Base-by-base conservation (phyloP, 2,329 filamentous ascomycete genomes). In the Periconia digitata region DNA sequence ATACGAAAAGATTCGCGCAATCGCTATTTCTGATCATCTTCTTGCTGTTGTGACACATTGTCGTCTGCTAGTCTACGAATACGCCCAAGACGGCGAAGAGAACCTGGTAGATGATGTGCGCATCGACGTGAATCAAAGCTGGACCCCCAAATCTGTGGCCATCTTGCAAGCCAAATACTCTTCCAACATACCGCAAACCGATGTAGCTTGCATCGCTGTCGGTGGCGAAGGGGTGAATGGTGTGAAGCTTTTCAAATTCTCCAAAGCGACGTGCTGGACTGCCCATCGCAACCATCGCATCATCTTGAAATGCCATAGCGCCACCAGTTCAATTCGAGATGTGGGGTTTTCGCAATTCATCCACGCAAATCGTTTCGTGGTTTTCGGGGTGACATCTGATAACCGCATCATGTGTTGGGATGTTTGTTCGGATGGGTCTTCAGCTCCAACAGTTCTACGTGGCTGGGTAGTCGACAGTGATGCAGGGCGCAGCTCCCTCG, bases 21-120 rank as follows among this genome's bases (percentile, higher is more conserved):
- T 59, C 16, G 58, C 58, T 4, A 39, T 60, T 8, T 60, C 59
- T 7, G 40, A 60, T 4, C 50, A 60, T 46, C 45, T 62, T n/a
- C 47, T 60, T 17, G 56, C 54, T 10, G 49, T 62, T n/a, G 46
- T 59, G 27, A 62, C 59, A 3, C 46, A 58, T 39, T 39, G n/a
- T 35, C 56, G 46, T n/a, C 40, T 62, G 8, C 15, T 59, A 15
- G 50, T 62, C 10, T 62, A 60, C 37, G 52, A 57, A 20, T 60
- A 62, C 37, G 50, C 43, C 17, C 23, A 39, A n/a, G 36, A 23
- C 10, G 37, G 20, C 16, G 18, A 47, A 12, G 42, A 43, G 17
- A 29, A 38, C 10, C 22, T 57, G 15, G 39, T 49, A 15, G 43
- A 45, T n/a, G 8, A 15, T 32, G 40, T 48, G 34, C 23, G n/a